These are phyloP conservation scores for Candida patagonica DNA, from an alignment of 805 yeast species.

Conservation along the genomic window DNA sequence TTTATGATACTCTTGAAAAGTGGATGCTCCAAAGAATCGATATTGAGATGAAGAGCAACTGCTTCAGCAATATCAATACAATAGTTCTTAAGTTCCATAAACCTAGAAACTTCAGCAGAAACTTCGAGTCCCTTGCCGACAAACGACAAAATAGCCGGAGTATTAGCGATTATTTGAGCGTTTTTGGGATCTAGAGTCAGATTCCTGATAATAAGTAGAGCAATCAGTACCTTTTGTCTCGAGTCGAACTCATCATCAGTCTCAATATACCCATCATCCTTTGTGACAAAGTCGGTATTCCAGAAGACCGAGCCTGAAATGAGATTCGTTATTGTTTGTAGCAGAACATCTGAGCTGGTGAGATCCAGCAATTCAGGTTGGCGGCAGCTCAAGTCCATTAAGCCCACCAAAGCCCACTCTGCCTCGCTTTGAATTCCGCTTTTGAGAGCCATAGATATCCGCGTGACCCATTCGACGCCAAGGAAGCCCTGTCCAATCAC, in stretches of 20 bases:
- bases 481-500: slow-evolving; percentile 29
- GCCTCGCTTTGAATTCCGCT: slow-evolving; percentile 59
- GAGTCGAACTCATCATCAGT: slow-evolving; percentile 7
- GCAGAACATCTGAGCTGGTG: slow-evolving; percentile 32
- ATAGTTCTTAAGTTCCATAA: slow-evolving; percentile 54
- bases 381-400: slow-evolving; percentile 38
- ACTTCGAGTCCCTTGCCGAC: slow-evolving; percentile 30
- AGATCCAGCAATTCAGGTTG: slow-evolving; percentile 42
- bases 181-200: slow-evolving; percentile 74
- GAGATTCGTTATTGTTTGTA: slow-evolving; percentile 34
- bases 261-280: slow-evolving; percentile 16
- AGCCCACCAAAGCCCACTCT: slow-evolving; percentile 58
- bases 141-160: slow-evolving; percentile 38
- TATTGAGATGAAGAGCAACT: slow-evolving; percentile 70
- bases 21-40: slow-evolving; percentile 61
- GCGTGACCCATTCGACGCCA: slow-evolving; percentile 54
- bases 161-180: slow-evolving; percentile 64
- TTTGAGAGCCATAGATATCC: slow-evolving; percentile 63
- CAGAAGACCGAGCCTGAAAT: slow-evolving; percentile 26
- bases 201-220: slow-evolving; percentile 67
- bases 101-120: slow-evolving; percentile 26
- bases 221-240: slow-evolving; percentile 30
- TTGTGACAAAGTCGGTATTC: slow-evolving; percentile 15
- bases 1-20: slow-evolving; percentile 48
- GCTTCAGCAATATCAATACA: slow-evolving; percentile 76